A percentile compares a stretch with the other conserved stretches of the same genome.
These are phyloP conservation scores for Corynespora cassiicola DNA, from an alignment of 2,329 filamentous ascomycete genomes.

Conservation along the genomic window DNA sequence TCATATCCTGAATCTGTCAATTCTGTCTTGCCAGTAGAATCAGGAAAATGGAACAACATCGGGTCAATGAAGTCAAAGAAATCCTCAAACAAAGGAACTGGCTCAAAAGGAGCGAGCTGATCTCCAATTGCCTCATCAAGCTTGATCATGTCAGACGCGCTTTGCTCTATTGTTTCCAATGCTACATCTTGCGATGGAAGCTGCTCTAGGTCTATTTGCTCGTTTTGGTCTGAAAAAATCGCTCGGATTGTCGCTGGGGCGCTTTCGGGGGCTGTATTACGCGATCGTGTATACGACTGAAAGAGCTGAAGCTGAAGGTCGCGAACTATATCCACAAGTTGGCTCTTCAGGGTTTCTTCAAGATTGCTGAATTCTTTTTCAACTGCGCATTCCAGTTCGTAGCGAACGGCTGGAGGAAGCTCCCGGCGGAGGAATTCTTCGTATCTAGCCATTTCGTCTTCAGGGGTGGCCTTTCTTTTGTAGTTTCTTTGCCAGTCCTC, in stretches of 20 bases:
- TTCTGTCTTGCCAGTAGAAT: neutral
- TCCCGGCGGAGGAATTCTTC: constrained; percentile 12
- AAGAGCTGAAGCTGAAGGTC: constrained; percentile 10
- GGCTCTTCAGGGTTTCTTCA: constrained; percentile 8
- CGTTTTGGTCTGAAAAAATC: neutral
- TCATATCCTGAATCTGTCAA: constrained; percentile 9
- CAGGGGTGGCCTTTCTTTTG: neutral
- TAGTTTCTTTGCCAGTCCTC: constrained; percentile 3
- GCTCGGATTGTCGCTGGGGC: neutral
- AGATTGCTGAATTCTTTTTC: constrained; percentile 6
- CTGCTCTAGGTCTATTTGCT: neutral
- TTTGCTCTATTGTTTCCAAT: no score
- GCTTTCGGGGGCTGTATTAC: neutral
- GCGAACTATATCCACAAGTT: constrained; percentile 10
- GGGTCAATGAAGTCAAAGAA: constrained; percentile 2
- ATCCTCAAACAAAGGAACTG: neutral
- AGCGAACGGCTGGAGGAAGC: constrained; percentile 7
- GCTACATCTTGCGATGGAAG: neutral
- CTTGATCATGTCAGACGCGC: neutral
- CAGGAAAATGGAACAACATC: constrained; percentile 6
- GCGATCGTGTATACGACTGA: constrained; percentile 7
- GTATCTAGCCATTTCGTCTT: constrained; percentile 8
- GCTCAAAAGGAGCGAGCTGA: constrained; percentile 4
- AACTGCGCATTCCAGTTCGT: constrained; percentile 6
- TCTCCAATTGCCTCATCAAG: constrained; percentile 1